phyloP scores from a whole-genome alignment of 495 filamentous ascomycete species.

The Hapsidospora chrysogenum region DNA sequence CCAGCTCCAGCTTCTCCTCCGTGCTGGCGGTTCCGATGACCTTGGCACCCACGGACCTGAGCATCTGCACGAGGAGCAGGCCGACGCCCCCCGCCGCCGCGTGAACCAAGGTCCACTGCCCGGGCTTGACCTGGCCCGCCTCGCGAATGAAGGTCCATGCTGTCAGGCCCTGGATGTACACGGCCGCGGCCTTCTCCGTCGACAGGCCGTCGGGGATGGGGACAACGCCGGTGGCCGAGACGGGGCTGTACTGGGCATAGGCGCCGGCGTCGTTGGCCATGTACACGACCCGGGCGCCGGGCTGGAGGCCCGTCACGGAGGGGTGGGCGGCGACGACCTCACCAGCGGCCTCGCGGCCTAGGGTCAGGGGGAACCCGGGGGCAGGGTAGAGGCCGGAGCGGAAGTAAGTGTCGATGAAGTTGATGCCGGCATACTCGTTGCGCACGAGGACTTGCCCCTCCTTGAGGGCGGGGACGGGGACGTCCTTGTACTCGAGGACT shows the following conservation, averaged over 20 bases:
- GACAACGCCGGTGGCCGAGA: slow-evolving; percentile 35
- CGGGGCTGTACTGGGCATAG: slow-evolving; percentile 64
- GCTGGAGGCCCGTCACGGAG: slow-evolving; percentile 26
- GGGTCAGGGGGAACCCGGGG: slow-evolving; percentile 52
- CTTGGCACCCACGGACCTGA: slow-evolving; percentile 54
- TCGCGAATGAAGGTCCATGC: slow-evolving; percentile 72
- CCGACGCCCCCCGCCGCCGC: slow-evolving; percentile 87
- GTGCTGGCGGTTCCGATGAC: slow-evolving; percentile 75
- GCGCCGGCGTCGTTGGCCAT: slow-evolving; percentile 27
- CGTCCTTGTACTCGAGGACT: slow-evolving; percentile 15
- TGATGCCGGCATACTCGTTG: slow-evolving; percentile 67
- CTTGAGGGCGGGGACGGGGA: slow-evolving; percentile 51
- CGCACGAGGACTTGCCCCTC: slow-evolving; percentile 64
- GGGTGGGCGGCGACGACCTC: slow-evolving; percentile 21
- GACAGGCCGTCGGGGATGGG: slow-evolving; percentile 48
- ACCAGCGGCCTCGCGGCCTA: slow-evolving; percentile 65
- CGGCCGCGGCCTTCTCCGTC: slow-evolving; percentile 47
- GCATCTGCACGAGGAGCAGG: slow-evolving; percentile 56
- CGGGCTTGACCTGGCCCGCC: slow-evolving; percentile 50
- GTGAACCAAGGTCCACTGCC: slow-evolving; percentile 76
- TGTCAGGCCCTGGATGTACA: slow-evolving; percentile 70
- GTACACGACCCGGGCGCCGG: slow-evolving; percentile 54
- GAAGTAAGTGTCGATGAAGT: slow-evolving; percentile 83
- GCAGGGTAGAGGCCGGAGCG: slow-evolving; percentile 71
- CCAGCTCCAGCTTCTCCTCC: slow-evolving; percentile 53